Base-by-base conservation (phyloP, 1,284 basidiomycete genomes). In the Salmacisia buchloeana region DNA sequence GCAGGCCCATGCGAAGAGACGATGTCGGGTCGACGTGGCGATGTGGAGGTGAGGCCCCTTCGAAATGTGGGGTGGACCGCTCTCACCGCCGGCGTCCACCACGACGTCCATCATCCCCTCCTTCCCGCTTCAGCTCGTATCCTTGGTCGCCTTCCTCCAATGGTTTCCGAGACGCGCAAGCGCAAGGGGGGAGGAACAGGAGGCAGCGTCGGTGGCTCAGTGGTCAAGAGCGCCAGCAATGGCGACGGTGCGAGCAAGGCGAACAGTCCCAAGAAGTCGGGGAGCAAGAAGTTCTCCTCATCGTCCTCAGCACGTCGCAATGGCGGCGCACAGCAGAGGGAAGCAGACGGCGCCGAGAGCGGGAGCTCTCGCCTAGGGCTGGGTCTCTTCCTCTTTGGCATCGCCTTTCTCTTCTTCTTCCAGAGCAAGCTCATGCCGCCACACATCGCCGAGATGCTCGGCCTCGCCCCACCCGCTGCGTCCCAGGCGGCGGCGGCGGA, bases 351-450 rank as follows among this genome's bases (percentile, higher is more conserved):
- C 41, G 15, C 49, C 31, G 15, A 33, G 29, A 13, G 49, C 13
- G 29, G 49, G 7, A 27, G 49, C 2, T 54, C 49, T n/a, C 49
- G 49, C 13, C n/a, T 54, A 27, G 49, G 49, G 3, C 21, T 54
- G 12, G 49, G 29, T n/a, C 15, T 54, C 4, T 54, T 54, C 27
- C 18, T 54, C 15, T 31, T 54, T 31, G 29, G 49, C 21, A 54
- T 54, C 27, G 49, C 49, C 25, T 54, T 54, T 3, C 49, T 54
- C 49, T 54, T 54, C 49, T 27, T 31, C 27, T 54, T 54, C 27
- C 27, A 33, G 49, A 54, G 49, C 27, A 27, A 33, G 4, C 31
- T 54, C 25, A 18, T 54, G 13, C 49, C 49, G 27, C 49, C 49
- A 18, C 27, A 54, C 15, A 27, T 54, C 15, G 49, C 49, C 10